Conservation (phyloP, 164 flowering plant species). For the Tetrastigma voinierianum region DNA sequence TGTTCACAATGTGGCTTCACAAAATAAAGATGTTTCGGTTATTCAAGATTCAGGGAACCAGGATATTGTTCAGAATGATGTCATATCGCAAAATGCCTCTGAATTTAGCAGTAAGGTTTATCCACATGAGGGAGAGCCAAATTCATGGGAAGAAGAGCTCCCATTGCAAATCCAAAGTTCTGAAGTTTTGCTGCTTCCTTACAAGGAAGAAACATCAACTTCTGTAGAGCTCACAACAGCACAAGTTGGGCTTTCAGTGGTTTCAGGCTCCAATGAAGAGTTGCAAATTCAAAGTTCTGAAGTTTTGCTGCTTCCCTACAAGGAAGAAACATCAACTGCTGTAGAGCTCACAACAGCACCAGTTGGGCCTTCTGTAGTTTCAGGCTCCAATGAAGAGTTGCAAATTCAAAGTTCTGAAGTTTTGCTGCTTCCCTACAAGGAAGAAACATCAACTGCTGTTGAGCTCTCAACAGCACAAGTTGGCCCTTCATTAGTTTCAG, state of each 20-base stretch:
- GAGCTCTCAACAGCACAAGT: slow-evolving; percentile 27
- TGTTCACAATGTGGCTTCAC: neutral
- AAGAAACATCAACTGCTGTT: slow-evolving; percentile 31
- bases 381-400: slow-evolving; percentile 37
- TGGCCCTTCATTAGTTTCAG: slow-evolving; percentile 41
- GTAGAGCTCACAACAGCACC: slow-evolving; percentile 25
- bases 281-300: slow-evolving; percentile 54
- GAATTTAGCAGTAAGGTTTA: slow-evolving; percentile 19
- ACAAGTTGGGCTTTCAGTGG: slow-evolving; percentile 44
- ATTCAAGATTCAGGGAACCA: slow-evolving; percentile 14
- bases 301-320: neutral
- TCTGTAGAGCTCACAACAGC: slow-evolving; percentile 17
- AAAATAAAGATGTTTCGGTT: slow-evolving; percentile 5
- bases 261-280: slow-evolving; percentile 38
- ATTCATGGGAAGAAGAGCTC: slow-evolving; percentile 39
- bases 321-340: slow-evolving; percentile 8
- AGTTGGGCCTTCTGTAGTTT: slow-evolving; percentile 40
- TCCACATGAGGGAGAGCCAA: slow-evolving; percentile 18
- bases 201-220: slow-evolving; percentile 8
- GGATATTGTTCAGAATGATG: slow-evolving; percentile 15
- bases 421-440: slow-evolving; percentile 66
- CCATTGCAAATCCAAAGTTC: slow-evolving; percentile 57
- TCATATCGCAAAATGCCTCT: slow-evolving; percentile 12
- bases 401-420: slow-evolving; percentile 60
- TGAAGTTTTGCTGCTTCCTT: slow-evolving; percentile 15